phyloP scores from a whole-genome alignment of 1,139 yeast species.

The Lodderomyces theae region DNA sequence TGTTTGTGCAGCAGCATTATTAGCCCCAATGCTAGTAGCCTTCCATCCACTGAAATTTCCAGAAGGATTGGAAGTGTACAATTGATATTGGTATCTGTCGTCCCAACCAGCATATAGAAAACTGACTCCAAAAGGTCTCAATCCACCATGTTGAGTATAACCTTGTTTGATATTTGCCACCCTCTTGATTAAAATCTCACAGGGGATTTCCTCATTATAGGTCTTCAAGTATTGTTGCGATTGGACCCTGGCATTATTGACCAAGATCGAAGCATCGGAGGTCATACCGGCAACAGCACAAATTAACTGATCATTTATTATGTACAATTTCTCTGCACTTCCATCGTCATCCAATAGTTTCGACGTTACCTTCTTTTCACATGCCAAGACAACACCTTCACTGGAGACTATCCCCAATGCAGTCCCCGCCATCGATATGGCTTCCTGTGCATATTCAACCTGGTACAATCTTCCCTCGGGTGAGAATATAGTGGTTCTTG shows the following conservation, averaged over 20 bases:
- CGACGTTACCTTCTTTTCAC: conserved; percentile 92
- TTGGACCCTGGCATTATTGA: conserved; percentile 78
- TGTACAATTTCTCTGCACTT: conserved; percentile 87
- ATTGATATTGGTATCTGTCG: conserved; percentile 83
- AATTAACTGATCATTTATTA: conserved; percentile 75
- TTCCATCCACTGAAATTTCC: conserved; percentile 99
- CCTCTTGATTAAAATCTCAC: conserved; percentile 82
- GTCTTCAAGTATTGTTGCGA: conserved; percentile 85
- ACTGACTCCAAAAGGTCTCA: conserved; percentile 97
- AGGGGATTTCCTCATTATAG: conserved; percentile 89
- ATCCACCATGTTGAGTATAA: conserved; percentile 97
- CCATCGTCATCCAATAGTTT: conserved; percentile 92
- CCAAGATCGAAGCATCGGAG: conserved; percentile 91
- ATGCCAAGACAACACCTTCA: conserved; percentile 95
- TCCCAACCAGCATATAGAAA: conserved; percentile 96
- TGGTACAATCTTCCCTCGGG: conserved; percentile 98
- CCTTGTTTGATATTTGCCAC: conserved; percentile 96
- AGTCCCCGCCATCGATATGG: conserved; percentile 96
- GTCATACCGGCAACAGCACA: conserved; percentile 99
- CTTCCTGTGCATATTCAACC: conserved; percentile 94
- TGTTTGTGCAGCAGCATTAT: conserved; percentile 94
- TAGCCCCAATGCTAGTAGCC: conserved; percentile 96
- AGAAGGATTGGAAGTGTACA: conserved; percentile 93
- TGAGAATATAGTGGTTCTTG: conserved; percentile 96
- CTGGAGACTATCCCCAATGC: conserved; percentile 90